A percentile compares a stretch with the other conserved stretches of the same genome.
phyloP scores from a whole-genome alignment of 768 basidiomycete genomes.

The Hydnomerulius pinastri region DNA sequence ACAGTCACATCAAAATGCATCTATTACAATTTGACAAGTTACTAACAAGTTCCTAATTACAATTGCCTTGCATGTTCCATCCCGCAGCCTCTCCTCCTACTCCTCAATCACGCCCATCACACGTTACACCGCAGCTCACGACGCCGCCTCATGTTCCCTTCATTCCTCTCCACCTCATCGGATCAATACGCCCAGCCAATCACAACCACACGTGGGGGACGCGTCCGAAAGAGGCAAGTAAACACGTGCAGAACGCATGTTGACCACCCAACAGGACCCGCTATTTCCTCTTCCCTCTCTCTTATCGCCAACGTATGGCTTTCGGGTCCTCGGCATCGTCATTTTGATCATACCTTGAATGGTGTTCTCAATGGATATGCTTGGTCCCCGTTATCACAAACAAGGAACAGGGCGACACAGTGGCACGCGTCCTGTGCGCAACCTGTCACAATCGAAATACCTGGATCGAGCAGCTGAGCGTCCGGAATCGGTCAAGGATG shows the following conservation, averaged over 20 bases:
- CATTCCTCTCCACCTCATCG: slow-evolving; percentile 7
- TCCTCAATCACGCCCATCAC: slow-evolving; percentile 19
- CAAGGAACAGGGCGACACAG: too few relatives aligned
- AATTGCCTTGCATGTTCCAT: too few relatives aligned
- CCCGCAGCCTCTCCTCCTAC: neutral
- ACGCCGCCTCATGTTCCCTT: slow-evolving; percentile 19
- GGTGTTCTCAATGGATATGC: too few relatives aligned
- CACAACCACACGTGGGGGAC: neutral
- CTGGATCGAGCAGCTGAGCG: too few relatives aligned
- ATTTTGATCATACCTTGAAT: slow-evolving; percentile 8
- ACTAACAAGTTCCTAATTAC: too few relatives aligned
- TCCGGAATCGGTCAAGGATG: too few relatives aligned
- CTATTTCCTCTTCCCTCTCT: slow-evolving; percentile 9
- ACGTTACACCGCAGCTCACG: slow-evolving; percentile 10
- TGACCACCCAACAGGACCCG: neutral
- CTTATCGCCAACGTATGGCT: neutral
- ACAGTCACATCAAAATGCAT: too few relatives aligned
- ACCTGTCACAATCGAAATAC: too few relatives aligned
- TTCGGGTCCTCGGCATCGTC: slow-evolving; percentile 6
- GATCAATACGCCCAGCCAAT: slow-evolving; percentile 10
- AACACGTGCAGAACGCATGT: slow-evolving; percentile 28
- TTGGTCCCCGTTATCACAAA: too few relatives aligned
- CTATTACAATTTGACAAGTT: too few relatives aligned
- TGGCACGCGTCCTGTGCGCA: too few relatives aligned
- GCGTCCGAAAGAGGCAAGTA: slow-evolving; percentile 15